A percentile compares a stretch with the other conserved stretches of the same genome.
Evolutionary conservation across 257 asterid genomes (phyloP).

Genomic region (Solanum chiquidenum): DNA sequence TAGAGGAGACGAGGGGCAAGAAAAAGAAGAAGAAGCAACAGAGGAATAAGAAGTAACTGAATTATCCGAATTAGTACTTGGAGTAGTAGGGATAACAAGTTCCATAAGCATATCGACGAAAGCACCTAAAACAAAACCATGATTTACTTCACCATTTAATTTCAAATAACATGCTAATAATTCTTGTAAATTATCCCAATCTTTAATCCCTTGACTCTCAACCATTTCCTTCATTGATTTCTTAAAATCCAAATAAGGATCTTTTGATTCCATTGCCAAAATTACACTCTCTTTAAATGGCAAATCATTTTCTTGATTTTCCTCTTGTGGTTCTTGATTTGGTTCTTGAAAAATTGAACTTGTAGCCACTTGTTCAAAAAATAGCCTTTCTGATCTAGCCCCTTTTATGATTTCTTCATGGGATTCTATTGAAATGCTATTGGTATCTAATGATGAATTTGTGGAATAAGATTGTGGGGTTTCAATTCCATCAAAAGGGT

Average conservation of each 20-base stretch:
- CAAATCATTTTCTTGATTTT: background rate
- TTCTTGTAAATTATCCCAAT: conserved; percentile 78
- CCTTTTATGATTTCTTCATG: conserved; percentile 29
- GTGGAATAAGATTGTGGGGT: conserved; percentile 41
- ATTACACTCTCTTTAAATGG: conserved; percentile 58
- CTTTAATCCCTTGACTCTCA: conserved; percentile 60
- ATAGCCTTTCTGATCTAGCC: conserved; percentile 49
- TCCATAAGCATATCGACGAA: conserved; percentile 63
- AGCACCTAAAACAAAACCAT: conserved; percentile 63
- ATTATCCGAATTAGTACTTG: background rate
- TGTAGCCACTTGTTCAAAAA: conserved; percentile 62
- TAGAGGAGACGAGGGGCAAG: conserved; percentile 31
- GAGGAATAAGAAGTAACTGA: conserved; percentile 29
- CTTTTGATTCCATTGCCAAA: conserved; percentile 62
- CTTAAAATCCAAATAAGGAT: conserved; percentile 83
- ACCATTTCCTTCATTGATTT: conserved; percentile 85
- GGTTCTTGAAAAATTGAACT: conserved; percentile 22
- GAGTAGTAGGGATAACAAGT: conserved; percentile 13
- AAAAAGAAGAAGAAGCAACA: conserved; percentile 45
- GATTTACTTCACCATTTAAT: conserved; percentile 61
- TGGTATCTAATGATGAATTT: conserved; percentile 20
- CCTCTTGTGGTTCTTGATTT: background rate
- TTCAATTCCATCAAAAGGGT: conserved; percentile 21
- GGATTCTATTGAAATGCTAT: conserved; percentile 6
- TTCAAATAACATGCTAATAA: conserved; percentile 68